phyloP scores from a whole-genome alignment of 2,329 filamentous ascomycete genomes.

The Claviceps arundinis region DNA sequence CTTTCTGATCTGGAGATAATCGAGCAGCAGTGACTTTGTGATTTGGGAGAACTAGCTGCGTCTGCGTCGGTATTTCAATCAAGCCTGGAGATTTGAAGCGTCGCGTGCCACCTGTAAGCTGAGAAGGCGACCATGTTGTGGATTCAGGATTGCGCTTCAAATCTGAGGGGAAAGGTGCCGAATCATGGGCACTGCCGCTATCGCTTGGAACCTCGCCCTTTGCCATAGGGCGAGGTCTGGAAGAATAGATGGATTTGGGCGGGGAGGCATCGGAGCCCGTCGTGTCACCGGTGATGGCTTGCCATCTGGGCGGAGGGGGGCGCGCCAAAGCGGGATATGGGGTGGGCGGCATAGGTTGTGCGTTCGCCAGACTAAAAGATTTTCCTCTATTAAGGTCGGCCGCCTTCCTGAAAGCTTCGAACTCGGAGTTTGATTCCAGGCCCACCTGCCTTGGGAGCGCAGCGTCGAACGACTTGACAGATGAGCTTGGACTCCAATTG shows the following conservation, averaged over 20 bases:
- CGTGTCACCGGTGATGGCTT: conserved; percentile 34
- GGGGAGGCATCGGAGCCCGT: conserved; percentile 21
- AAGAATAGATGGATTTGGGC: conserved; percentile 11
- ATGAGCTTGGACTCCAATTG: conserved; percentile 63
- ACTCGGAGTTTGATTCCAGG: conserved; percentile 67
- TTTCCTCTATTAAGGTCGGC: conserved; percentile 48
- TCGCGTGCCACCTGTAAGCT: conserved; percentile 26
- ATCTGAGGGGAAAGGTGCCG: conserved; percentile 40
- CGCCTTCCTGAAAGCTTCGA: conserved; percentile 63
- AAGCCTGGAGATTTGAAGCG: conserved; percentile 27
- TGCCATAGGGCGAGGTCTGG: conserved; percentile 11
- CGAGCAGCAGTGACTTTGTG: conserved; percentile 39
- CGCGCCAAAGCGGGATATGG: conserved; percentile 20
- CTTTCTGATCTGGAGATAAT: conserved; percentile 34
- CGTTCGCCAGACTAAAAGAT: conserved; percentile 30
- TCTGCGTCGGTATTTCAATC: conserved; percentile 14
- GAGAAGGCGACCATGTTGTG: conserved; percentile 26
- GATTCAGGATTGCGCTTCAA: conserved; percentile 39
- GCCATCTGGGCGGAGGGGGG: conserved; percentile 31
- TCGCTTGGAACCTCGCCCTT: conserved; percentile 33
- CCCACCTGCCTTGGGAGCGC: conserved; percentile 56
- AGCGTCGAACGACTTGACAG: conserved; percentile 55
- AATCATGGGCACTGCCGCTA: conserved; percentile 32
- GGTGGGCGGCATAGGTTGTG: conserved; percentile 29
- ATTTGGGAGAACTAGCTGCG: conserved; percentile 21